These are phyloP conservation scores for Pythium vanterpoolii DNA, from an alignment of 352 stramenopile species.

Conservation along the genomic window DNA sequence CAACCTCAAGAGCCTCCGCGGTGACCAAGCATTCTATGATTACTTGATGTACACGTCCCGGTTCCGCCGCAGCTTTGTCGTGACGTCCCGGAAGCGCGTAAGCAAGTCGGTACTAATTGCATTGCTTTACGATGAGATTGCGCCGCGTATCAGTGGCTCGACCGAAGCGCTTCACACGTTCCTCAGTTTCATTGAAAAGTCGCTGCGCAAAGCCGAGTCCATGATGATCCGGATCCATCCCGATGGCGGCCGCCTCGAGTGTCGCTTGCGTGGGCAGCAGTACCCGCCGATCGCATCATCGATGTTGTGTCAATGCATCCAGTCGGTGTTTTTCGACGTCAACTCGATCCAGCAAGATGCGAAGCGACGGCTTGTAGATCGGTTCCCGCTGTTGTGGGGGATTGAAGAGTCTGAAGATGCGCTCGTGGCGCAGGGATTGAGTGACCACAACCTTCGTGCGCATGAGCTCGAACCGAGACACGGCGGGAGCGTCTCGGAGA, in stretches of 20 bases:
- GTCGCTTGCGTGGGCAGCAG: conserved; percentile 55
- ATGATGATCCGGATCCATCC: conserved; percentile 72
- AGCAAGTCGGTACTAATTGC: conserved; percentile 69
- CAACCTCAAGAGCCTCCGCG: conserved; percentile 57
- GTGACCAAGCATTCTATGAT: conserved; percentile 77
- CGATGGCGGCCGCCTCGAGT: conserved; percentile 58
- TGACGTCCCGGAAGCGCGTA: conserved; percentile 75
- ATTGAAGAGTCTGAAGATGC: conserved; percentile 60
- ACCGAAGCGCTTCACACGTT: conserved; percentile 56
- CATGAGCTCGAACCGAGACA: conserved; percentile 7
- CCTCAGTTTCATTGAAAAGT: conserved; percentile 77
- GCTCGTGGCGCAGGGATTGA: conserved; percentile 33
- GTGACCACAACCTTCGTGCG: conserved; percentile 3
- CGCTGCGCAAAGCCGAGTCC: conserved; percentile 74
- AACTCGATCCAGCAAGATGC: conserved; percentile 82
- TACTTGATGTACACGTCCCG: conserved; percentile 47
- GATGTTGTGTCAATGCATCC: conserved; percentile 62
- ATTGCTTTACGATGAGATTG: conserved; percentile 62
- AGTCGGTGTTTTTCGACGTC: conserved; percentile 74
- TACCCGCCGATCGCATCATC: conserved; percentile 72
- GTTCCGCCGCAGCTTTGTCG: conserved; percentile 73
- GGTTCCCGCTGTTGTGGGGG: conserved; percentile 71
- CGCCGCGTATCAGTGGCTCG: conserved; percentile 57
- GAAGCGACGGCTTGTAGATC: conserved; percentile 68
- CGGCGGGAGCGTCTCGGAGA: conserved; percentile 9